Evolutionary conservation across 768 basidiomycete species (phyloP), one percentile per base, ranked within the genome.

Genomic region (Tricholoma furcatifolium): DNA sequence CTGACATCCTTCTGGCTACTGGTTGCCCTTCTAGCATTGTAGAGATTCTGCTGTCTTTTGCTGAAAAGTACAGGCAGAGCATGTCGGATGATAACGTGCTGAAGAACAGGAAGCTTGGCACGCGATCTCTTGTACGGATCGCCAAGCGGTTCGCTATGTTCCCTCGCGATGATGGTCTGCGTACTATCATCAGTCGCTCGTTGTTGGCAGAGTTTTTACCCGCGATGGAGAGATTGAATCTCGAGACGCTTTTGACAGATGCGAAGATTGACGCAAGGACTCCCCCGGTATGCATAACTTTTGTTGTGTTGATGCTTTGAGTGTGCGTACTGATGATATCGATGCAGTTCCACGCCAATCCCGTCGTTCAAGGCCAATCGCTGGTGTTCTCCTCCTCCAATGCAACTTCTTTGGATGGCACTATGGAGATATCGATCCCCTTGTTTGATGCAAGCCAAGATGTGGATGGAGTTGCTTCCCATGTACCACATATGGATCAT

Each of bases 401-500:
- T 27, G 27, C 27, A 38, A 66, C 67, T 14, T 64, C 65, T 14
- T 70, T 65, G 11, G 68, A 63, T 36, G 62, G 63, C 17, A 60
- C 68, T 2, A 55, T 60, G 2, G 45, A 72, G 6, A 75, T 74
- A 1, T 53, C 50, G 2, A 76, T 87, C 24, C 79, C 80, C 2
- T 60, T 71, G 4, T 86, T 86, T 62, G 70, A 82, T 42, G 52
- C 71, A 15, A 54, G 67, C 2, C 67, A 77, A 54, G 84, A 87
- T 58, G 70, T 72, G 4, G 77, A 78, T 34, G 84, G 85, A 12
- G 75, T 70, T 10, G 74, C 74, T 1, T 82, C 82, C 2, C 78
- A 81, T 65, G 75, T 87, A 1, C 85, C 85, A 14, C 75, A 84
- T 56, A 85, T 85, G 83, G 82, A 83, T 50, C 78, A 84, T 56